Conservation (phyloP, 805 yeast genomes). For the Candida taoyuanica region DNA sequence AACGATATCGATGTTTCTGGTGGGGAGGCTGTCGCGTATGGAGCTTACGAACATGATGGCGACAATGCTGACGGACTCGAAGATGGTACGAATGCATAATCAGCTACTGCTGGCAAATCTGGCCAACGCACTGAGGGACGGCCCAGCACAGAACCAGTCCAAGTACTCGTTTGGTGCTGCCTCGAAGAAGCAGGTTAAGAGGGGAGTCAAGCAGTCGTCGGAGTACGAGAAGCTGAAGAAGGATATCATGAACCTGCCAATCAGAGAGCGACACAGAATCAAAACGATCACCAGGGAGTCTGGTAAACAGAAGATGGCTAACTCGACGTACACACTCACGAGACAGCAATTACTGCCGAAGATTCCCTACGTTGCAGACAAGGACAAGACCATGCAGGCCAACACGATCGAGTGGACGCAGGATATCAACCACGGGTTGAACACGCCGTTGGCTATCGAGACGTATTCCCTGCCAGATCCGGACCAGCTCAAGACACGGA, state of each 20-base stretch:
- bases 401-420: slow-evolving; percentile 83
- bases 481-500: slow-evolving; percentile 58
- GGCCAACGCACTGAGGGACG: slow-evolving; percentile 78
- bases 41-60: slow-evolving; percentile 63
- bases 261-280: slow-evolving; percentile 78
- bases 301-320: slow-evolving; percentile 72
- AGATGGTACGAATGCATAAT: slow-evolving; percentile 62
- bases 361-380: slow-evolving; percentile 61
- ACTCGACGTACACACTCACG: slow-evolving; percentile 62
- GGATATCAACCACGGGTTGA: slow-evolving; percentile 82
- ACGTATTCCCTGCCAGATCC: slow-evolving; percentile 78
- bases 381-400: slow-evolving; percentile 24
- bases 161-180: slow-evolving; percentile 25
- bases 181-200: slow-evolving; percentile 38
- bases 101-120: slow-evolving; percentile 74
- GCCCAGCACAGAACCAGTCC: slow-evolving; percentile 47
- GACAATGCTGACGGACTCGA: slow-evolving; percentile 40
- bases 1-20: slow-evolving; percentile 65
- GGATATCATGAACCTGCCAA: slow-evolving; percentile 81
- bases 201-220: slow-evolving; percentile 50
- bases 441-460: slow-evolving; percentile 75
- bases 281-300: slow-evolving; percentile 79
- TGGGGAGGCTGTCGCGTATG: slow-evolving; percentile 71
- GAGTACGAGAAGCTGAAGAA: slow-evolving; percentile 81
- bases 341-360: slow-evolving; percentile 63